Base-by-base conservation (phyloP, 1,284 basidiomycete species). In the Singerocomus rubriflavus region DNA sequence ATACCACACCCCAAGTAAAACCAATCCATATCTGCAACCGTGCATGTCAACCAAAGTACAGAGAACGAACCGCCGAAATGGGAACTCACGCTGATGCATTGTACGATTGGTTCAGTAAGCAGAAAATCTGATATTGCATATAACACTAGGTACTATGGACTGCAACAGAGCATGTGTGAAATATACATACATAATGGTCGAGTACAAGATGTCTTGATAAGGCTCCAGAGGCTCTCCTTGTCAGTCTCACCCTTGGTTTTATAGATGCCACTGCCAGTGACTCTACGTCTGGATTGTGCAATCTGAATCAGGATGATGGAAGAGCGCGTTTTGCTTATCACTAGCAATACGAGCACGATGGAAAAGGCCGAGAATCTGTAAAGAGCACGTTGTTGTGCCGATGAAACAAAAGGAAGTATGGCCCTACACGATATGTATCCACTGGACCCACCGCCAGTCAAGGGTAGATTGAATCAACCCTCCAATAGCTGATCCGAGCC, bases 1-100 rank as follows among this genome's bases (percentile, higher is more conserved):
- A 93, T 42, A 87, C 67, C 11, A 93, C 78, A 0, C 90, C 90
- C 90, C 89, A 93, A 1, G 78, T 79, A 52, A 88, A 83, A 1
- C 85, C 85, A 43, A 84, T 71, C 89, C 88, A 93, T 14, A 89
- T 54, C 84, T 87, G 57, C 8, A 50, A 9, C 16, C 42, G 34
- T 51, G 14, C 3, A 30, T 21, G 16, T 60, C 16, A 48, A 12
- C 38, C 12, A 26, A 30, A 16, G 17, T 14, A 29, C 2, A n/a
- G 21, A 29, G 33, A 29, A 38, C 26, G 10, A 40, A 34, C 32
- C 7, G 16, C 64, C 13, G 8, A 21, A 8, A 25, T 21, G 35
- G 35, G 21, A 35, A 45, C 80, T 52, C 55, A 87, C 85, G 52
- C 85, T 86, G 66, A 92, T 85, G 56, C 81, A 80, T 9, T 78